phyloP scores from a whole-genome alignment of 2,329 filamentous ascomycete genomes.

The Ilyonectria mors-panacis region DNA sequence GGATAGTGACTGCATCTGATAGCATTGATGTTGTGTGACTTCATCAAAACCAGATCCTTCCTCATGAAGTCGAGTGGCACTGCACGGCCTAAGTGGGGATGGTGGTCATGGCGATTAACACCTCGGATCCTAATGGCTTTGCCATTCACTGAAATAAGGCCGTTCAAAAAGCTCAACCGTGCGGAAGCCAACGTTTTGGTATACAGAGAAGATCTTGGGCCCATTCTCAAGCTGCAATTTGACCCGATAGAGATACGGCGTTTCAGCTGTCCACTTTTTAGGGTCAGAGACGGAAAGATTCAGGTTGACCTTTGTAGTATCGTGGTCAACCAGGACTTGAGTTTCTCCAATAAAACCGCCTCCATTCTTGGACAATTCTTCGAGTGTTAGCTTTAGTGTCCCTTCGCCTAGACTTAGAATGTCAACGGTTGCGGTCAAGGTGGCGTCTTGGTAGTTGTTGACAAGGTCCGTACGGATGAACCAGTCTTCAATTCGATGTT shows the following conservation, averaged over 20 bases:
- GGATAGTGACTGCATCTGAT: conserved; percentile 79
- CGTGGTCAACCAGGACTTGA: conserved; percentile 45
- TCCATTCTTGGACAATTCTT: conserved; percentile 51
- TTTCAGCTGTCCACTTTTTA: conserved; percentile 78
- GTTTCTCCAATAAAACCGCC: conserved; percentile 54
- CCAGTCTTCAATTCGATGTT: conserved; percentile 71
- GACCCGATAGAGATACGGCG: conserved; percentile 71
- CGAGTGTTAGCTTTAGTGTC: conserved; percentile 59
- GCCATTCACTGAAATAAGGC: conserved; percentile 75
- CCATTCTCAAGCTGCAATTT: conserved; percentile 66
- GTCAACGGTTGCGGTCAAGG: conserved; percentile 61
- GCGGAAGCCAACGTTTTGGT: conserved; percentile 74
- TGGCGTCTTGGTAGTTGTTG: conserved; percentile 64
- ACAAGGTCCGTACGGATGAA: conserved; percentile 72
- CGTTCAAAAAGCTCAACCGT: conserved; percentile 74
- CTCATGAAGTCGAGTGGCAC: conserved; percentile 75
- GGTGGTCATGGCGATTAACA: conserved; percentile 78
- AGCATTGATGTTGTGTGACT: conserved; percentile 79
- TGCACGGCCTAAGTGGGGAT: conserved; percentile 73
- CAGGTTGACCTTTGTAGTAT: conserved; percentile 56
- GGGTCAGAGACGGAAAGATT: conserved; percentile 65
- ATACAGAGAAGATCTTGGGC: conserved; percentile 60
- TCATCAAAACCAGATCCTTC: conserved; percentile 77
- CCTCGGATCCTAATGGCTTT: conserved; percentile 73
- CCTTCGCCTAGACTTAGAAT: conserved; percentile 53